A percentile compares a stretch with the other conserved stretches of the same genome.
phyloP scores from a whole-genome alignment of 371 early-diverging fungal genomes.

The Cokeromyces recurvatus region DNA sequence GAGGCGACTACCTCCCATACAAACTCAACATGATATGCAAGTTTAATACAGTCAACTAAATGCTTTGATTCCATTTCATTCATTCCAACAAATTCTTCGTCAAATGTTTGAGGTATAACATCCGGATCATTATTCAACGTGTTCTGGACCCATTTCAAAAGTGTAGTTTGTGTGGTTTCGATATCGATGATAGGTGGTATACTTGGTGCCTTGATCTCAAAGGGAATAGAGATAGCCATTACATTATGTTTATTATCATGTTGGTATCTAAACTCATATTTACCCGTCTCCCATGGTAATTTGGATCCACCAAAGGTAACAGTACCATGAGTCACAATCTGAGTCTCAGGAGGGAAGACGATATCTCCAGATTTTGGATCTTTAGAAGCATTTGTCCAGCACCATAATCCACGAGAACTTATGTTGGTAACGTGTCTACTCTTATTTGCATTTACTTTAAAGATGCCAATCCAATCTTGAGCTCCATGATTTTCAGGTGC shows the following conservation, averaged over 20 bases:
- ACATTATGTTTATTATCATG: slow-evolving; percentile 82
- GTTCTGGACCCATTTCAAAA: slow-evolving; percentile 33
- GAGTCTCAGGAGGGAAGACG: slow-evolving; percentile 24
- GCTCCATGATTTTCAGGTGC: slow-evolving; percentile 66
- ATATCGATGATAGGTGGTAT: slow-evolving; percentile 12
- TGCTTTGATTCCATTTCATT: slow-evolving; percentile 69
- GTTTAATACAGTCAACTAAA: slow-evolving; percentile 74
- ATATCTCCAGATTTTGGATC: slow-evolving; percentile 1
- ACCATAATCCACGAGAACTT: slow-evolving; percentile 69
- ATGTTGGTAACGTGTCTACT: slow-evolving; percentile 68
- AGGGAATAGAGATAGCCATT: slow-evolving; percentile 70
- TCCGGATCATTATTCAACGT: slow-evolving; percentile 43
- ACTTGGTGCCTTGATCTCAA: slow-evolving; percentile 60
- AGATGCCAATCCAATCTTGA: slow-evolving; percentile 94
- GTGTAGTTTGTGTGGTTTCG: slow-evolving; percentile 15
- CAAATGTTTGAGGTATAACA: slow-evolving; percentile 47
- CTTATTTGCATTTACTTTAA: slow-evolving; percentile 71
- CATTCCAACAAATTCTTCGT: slow-evolving; percentile 58
- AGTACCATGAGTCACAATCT: slow-evolving; percentile 24
- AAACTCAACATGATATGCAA: slow-evolving; percentile 83
- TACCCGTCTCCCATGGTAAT: slow-evolving; percentile 82
- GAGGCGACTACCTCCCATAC: slow-evolving; percentile 75
- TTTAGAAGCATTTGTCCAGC: slow-evolving; percentile 25
- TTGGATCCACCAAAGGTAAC: slow-evolving; percentile 55
- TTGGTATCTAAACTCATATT: slow-evolving; percentile 87